A percentile compares a stretch with the other conserved stretches of the same genome.
Conservation (phyloP, 371 early-diverging fungal species). For the Massospora cicadina region DNA sequence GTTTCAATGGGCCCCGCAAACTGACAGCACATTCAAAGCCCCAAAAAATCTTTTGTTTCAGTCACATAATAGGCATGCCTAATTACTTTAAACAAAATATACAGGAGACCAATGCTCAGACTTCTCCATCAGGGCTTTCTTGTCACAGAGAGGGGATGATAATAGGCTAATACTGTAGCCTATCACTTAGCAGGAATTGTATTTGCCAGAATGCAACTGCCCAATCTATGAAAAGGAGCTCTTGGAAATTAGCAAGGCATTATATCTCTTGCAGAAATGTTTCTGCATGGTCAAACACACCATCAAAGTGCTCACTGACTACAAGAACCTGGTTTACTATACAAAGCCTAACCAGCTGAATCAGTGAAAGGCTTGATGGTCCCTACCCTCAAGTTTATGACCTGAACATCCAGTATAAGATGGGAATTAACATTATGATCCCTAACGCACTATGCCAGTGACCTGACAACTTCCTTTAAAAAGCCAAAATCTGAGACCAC, state of each 20-base stretch:
- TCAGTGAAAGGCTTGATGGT: conserved; percentile 4
- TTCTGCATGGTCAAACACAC: not conserved
- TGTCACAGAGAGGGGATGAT: no score
- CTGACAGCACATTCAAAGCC: no score
- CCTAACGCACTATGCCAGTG: conserved; percentile 16
- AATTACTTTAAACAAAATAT: no score
- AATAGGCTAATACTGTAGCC: no score
- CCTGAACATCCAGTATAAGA: conserved; percentile 16
- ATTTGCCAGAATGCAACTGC: not conserved
- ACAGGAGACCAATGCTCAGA: no score
- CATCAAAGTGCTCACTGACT: conserved; percentile 9
- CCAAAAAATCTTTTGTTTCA: no score
- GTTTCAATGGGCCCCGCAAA: no score
- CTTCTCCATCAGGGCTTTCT: no score
- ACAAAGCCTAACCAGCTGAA: not conserved
- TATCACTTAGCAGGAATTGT: no score
- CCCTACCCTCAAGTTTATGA: not conserved
- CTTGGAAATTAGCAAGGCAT: not conserved
- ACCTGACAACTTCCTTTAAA: not conserved
- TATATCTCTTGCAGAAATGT: not conserved
- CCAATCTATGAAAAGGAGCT: not conserved
- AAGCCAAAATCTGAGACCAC: not conserved
- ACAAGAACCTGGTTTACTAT: conserved; percentile 7
- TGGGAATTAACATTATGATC: conserved; percentile 16
- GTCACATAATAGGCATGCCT: no score